These are phyloP conservation scores for Trematosphaeria pertusa DNA, from an alignment of 2,329 filamentous ascomycete genomes.

Conservation along the genomic window DNA sequence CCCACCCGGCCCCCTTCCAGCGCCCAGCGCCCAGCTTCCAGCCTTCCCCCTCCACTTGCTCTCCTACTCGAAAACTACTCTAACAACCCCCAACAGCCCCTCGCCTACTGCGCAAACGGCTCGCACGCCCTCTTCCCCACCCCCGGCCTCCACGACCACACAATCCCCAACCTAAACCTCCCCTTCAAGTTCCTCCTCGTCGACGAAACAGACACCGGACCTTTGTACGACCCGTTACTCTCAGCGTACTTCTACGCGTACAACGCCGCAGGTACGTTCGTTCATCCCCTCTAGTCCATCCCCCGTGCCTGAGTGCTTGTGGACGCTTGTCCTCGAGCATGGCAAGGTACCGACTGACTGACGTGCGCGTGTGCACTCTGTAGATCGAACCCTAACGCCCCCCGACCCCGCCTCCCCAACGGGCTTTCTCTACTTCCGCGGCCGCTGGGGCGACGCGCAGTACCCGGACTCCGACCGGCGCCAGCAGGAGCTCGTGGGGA, in stretches of 20 bases:
- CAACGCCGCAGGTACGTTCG: slow-evolving; percentile 37
- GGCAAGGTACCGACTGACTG: too few species aligned
- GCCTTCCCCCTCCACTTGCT: not conserved
- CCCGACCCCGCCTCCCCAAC: slow-evolving; percentile 52
- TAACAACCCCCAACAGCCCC: slow-evolving; percentile 25
- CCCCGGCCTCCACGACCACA: slow-evolving; percentile 65
- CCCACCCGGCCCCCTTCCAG: too few species aligned
- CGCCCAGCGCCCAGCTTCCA: slow-evolving; percentile 2
- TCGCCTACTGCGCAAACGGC: slow-evolving; percentile 64
- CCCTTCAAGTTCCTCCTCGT: slow-evolving; percentile 54
- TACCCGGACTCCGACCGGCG: slow-evolving; percentile 56
- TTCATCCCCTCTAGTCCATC: not conserved
- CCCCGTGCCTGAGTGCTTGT: too few species aligned
- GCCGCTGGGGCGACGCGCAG: slow-evolving; percentile 66
- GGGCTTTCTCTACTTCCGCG: slow-evolving; percentile 62
- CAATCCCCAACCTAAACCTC: slow-evolving; percentile 64
- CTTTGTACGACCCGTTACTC: slow-evolving; percentile 64
- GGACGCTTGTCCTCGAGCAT: too few species aligned
- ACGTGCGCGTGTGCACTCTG: too few species aligned
- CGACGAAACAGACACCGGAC: slow-evolving; percentile 60
- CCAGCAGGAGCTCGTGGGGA: slow-evolving; percentile 46
- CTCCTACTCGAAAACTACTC: not conserved
- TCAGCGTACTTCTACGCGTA: slow-evolving; percentile 64
- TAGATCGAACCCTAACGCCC: slow-evolving; percentile 56
- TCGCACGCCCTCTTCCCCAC: slow-evolving; percentile 70